Evolutionary conservation across 2,329 filamentous ascomycete species (phyloP).

Genomic region (Aspergillus pseudotamarii): DNA sequence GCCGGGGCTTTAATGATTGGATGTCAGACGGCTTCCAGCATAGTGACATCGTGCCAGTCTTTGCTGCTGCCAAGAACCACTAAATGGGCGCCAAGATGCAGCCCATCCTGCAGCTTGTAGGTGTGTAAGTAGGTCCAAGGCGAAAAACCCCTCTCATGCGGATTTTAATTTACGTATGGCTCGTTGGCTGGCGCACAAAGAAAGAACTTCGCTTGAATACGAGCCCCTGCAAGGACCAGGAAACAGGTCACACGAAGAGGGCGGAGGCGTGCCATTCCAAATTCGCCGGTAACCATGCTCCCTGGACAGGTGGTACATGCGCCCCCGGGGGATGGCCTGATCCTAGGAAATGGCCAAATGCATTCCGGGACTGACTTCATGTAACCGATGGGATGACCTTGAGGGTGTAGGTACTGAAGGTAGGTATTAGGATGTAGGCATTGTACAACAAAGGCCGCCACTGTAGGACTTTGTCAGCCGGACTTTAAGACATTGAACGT

Average conservation of each 20-base stretch:
- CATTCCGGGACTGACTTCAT: no score
- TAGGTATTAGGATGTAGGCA: background rate
- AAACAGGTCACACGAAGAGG: background rate
- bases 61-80: background rate
- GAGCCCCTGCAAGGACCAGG: background rate
- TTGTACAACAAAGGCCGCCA: background rate
- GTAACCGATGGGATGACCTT: background rate
- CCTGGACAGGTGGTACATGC: background rate
- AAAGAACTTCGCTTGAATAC: background rate
- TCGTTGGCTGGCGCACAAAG: background rate
- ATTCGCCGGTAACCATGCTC: background rate
- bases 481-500: background rate
- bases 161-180: background rate
- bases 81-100: background rate
- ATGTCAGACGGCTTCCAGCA: background rate
- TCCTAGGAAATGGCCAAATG: background rate
- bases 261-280: background rate
- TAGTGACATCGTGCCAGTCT: constrained; percentile 1
- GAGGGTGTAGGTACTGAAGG: no score
- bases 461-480: no score
- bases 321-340: constrained; percentile 6
- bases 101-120: no score
- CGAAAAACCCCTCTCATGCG: no score
- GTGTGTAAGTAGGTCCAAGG: no score
- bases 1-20: background rate